Percentiles rank a stretch among this genome's conserved stretches.
phyloP scores from a whole-genome alignment of 257 asterid species.

The Solanum dulcamara region DNA sequence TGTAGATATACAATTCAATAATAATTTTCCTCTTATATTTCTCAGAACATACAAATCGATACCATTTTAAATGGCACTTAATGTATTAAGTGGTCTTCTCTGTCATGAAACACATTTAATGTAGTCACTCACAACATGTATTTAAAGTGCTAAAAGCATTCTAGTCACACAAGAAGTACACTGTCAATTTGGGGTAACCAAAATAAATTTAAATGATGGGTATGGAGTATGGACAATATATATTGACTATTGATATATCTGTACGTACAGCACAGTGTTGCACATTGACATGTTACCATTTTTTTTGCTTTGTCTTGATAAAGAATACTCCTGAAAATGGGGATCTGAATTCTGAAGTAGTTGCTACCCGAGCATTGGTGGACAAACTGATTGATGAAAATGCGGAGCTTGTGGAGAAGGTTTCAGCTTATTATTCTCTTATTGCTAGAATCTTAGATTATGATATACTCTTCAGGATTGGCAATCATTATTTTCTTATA shows the following conservation, averaged over 20 bases:
- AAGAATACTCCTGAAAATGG: conserved; percentile 43
- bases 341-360: conserved; percentile 22
- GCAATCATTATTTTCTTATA: neutral
- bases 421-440: conserved; percentile 1
- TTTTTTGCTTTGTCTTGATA: conserved; percentile 4
- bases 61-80: neutral
- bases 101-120: neutral
- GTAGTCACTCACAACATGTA: neutral
- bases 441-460: neutral
- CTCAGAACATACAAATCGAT: neutral
- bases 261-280: neutral
- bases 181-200: neutral
- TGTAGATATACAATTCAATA: neutral
- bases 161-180: neutral
- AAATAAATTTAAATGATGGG: neutral
- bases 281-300: neutral
- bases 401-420: conserved; percentile 56
- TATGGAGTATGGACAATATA: neutral
- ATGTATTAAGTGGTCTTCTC: neutral
- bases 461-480: neutral
- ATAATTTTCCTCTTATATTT: neutral
- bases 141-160: neutral
- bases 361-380: conserved; percentile 33
- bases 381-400: conserved; percentile 43
- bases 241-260: neutral